Evolutionary conservation across 371 early-diverging fungal species (phyloP).

Genomic region (Neoconidiobolus thromboides): DNA sequence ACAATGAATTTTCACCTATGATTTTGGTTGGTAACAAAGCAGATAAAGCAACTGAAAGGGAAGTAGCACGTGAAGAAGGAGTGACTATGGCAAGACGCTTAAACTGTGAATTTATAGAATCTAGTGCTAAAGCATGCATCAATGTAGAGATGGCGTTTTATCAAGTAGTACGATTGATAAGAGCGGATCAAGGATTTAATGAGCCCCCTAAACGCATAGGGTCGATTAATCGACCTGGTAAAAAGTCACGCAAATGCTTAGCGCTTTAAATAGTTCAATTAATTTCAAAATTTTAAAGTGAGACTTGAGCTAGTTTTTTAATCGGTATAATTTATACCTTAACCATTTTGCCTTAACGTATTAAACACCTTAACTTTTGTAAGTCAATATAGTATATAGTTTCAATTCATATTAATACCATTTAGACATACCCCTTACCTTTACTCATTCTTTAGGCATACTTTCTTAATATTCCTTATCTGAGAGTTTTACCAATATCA

Average conservation of each 20-base stretch:
- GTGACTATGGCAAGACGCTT: constrained; percentile 48
- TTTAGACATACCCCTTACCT: too few species aligned
- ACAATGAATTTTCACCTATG: constrained; percentile 56
- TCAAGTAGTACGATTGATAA: constrained; percentile 41
- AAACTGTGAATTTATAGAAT: constrained; percentile 64
- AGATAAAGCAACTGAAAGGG: constrained; percentile 54
- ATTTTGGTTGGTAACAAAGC: constrained; percentile 91
- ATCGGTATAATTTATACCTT: too few species aligned
- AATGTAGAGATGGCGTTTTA: constrained; percentile 69
- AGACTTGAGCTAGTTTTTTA: too few species aligned
- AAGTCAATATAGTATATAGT: too few species aligned
- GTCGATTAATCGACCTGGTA: not conserved
- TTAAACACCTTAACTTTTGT: too few species aligned
- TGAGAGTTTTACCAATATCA: too few species aligned
- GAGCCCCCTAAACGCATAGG: not conserved
- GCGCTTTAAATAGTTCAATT: not conserved
- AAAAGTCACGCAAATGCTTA: constrained; percentile 3
- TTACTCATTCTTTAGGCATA: too few species aligned
- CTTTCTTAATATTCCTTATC: too few species aligned
- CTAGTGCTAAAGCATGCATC: constrained; percentile 75
- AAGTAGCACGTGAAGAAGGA: constrained; percentile 64
- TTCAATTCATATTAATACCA: too few species aligned
- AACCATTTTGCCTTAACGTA: too few species aligned
- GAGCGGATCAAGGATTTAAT: constrained; percentile 10
- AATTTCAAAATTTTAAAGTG: not conserved